phyloP scores from a whole-genome alignment of 345 rosid species.

The Hibiscus trionum region DNA sequence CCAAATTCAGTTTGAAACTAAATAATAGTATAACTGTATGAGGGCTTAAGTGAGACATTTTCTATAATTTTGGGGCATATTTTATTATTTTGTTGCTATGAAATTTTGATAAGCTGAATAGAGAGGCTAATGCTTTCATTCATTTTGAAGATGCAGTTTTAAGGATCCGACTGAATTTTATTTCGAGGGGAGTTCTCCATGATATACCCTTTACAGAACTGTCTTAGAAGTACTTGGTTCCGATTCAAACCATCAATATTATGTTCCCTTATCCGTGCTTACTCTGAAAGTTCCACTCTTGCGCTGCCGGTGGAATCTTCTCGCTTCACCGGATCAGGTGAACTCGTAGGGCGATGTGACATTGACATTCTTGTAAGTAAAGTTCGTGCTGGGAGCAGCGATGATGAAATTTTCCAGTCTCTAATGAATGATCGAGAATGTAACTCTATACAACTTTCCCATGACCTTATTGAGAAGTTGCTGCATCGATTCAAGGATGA shows the following conservation, averaged over 20 bases:
- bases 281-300: slow-evolving; percentile 14
- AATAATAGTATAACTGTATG: background rate
- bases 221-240: slow-evolving; percentile 15
- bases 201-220: slow-evolving; percentile 19
- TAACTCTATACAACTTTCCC: slow-evolving; percentile 32
- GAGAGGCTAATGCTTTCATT: slow-evolving; percentile 7
- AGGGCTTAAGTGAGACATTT: background rate
- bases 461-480: slow-evolving; percentile 38
- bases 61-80: background rate
- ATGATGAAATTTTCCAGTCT: slow-evolving; percentile 40
- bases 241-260: slow-evolving; percentile 17
- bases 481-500: slow-evolving; percentile 64
- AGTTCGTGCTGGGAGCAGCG: slow-evolving; percentile 29
- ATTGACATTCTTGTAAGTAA: slow-evolving; percentile 26
- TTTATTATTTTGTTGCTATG: background rate
- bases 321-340: slow-evolving; percentile 6
- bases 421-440: slow-evolving; percentile 34
- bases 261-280: slow-evolving; percentile 12
- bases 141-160: slow-evolving; percentile 15
- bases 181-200: slow-evolving; percentile 14
- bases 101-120: background rate
- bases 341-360: slow-evolving; percentile 17
- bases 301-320: slow-evolving; percentile 21
- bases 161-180: background rate
- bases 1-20: background rate